Percentiles rank a stretch among this genome's conserved stretches.
These are phyloP conservation scores for Harringtonia lauricola DNA, from an alignment of 2,329 filamentous ascomycete species.

Conservation along the genomic window DNA sequence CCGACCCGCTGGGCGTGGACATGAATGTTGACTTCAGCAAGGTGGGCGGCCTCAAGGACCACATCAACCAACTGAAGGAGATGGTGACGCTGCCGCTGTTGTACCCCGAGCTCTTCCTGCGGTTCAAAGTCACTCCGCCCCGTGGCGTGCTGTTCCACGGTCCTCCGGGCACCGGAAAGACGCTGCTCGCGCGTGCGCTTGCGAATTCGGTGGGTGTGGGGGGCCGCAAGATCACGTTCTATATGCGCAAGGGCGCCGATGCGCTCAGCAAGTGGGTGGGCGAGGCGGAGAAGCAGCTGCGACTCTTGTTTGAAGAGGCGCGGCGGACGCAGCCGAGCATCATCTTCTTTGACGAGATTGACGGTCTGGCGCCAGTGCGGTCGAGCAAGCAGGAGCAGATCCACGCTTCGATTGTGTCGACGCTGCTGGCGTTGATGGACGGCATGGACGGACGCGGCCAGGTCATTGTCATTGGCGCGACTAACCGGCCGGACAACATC, in stretches of 20 bases:
- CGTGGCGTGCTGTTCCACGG: conserved; percentile 94
- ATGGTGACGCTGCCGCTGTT: conserved; percentile 93
- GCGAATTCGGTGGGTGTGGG: conserved; percentile 84
- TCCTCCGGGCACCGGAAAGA: conserved; percentile 95
- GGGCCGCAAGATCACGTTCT: conserved; percentile 93
- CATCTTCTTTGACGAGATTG: conserved; percentile 99
- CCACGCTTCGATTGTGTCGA: conserved; percentile 93
- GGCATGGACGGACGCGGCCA: conserved; percentile 97
- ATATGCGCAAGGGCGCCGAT: conserved; percentile 98
- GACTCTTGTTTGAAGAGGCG: conserved; percentile 89
- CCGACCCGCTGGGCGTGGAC: conserved; percentile 88
- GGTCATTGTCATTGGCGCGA: conserved; percentile 98
- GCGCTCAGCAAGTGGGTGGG: conserved; percentile 98
- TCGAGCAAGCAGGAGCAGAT: conserved; percentile 99
- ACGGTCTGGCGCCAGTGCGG: conserved; percentile 87
- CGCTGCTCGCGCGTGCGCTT: conserved; percentile 82
- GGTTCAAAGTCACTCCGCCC: conserved; percentile 87
- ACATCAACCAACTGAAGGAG: conserved; percentile 96
- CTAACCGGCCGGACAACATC: conserved; percentile 91
- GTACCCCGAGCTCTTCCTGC: conserved; percentile 87
- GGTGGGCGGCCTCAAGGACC: conserved; percentile 82
- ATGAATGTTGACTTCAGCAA: conserved; percentile 87
- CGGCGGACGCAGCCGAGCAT: conserved; percentile 94
- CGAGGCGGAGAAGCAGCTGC: conserved; percentile 90
- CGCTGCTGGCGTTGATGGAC: conserved; percentile 88